Base-by-base conservation (phyloP, 2,329 filamentous ascomycete genomes). In the Coniochaeta hoffmannii region DNA sequence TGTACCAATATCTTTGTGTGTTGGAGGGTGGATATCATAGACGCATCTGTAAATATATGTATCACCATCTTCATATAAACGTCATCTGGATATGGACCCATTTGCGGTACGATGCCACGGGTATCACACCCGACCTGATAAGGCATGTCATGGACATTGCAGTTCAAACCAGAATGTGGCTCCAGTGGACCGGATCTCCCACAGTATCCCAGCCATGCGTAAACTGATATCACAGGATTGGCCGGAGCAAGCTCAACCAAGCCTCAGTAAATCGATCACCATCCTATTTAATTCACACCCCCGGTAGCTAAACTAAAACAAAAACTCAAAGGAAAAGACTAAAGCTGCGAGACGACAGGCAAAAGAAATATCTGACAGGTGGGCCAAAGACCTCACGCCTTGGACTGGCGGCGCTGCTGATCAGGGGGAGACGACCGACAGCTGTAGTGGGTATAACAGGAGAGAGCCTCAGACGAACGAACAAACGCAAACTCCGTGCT, bases 341-440 rank as follows among this genome's bases (percentile, higher is more conserved):
- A 56, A 36, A 54, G 41, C 41, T 46, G 41, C 22, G 41, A 46
- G 17, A 41, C n/a, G 41, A 28, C 41, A 26, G 12, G 41, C 6
- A 28, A 46, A 46, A n/a, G 22, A 56, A 56, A 26, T 46, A 54
- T 31, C 35, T 51, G 55, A 46, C 53, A 56, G 49, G 55, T 31
- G 38, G 54, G 30, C 32, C 31, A 35, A n/a, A 30, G 54, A 50
- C 51, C 36, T 41, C 36, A 41, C 22, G 36, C 36, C 17, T 41
- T 11, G 22, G 36, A 22, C 36, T 41, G 17, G 36, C 17, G 22
- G 36, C 36, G 36, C 36, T 19, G 36, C 22, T n/a, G 36, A 22
- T 22, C 15, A 41, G 36, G 9, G 34, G 17, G 34, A 17, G 14
- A 17, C 19, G 12, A n/a, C n/a, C 35, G 35, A 38, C 15, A 10